Base-by-base conservation (phyloP, 2,329 filamentous ascomycete genomes). In the Neoascochyta sp. region DNA sequence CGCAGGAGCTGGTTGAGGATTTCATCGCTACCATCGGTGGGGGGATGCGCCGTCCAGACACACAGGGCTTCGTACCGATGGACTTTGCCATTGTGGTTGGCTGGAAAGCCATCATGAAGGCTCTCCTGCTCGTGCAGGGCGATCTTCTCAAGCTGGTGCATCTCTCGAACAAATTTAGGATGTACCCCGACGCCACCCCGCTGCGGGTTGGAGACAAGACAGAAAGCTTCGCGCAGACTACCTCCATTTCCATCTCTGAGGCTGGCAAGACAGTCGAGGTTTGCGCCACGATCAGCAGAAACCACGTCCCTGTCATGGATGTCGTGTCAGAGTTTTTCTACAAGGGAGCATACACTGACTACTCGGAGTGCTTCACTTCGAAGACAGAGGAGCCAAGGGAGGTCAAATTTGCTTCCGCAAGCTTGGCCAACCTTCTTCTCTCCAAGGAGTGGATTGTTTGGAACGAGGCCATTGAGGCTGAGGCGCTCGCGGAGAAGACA, bases 61-160 rank as follows among this genome's bases (percentile, higher is more conserved):
- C n/a, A n/a, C n/a, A n/a, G n/a, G n/a, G n/a, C 22, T 31, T 36
- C 4, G 34, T 42, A 5, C 39, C 45, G 2, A 30, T 49, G 30
- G 45, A 50, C 14, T 29, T 64, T 30, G 60, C 61, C 19, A 66
- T 67, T 25, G 63, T 66, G 8, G 53, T 66, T 24, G 62, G 60
- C 16, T 67, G 64, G 64, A 39, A 45, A 21, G 37, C 41, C 4
- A 39, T 50, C 17, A 36, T 39, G 26, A 36, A 39, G 24, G 28
- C 45, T 14, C 22, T 45, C n/a, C n/a, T n/a, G n/a, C n/a, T n/a
- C n/a, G n/a, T n/a, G n/a, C n/a, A n/a, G n/a, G 9, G 21, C 38
- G 46, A 50, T 27, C 24, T 50, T 6, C 23, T 47, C 3, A 39
- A 31, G 9, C 37, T 50, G 7, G 39, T 50, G 7, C 46, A 50